Conservation (phyloP, 306 rosid species). For the Vigna mungo region DNA sequence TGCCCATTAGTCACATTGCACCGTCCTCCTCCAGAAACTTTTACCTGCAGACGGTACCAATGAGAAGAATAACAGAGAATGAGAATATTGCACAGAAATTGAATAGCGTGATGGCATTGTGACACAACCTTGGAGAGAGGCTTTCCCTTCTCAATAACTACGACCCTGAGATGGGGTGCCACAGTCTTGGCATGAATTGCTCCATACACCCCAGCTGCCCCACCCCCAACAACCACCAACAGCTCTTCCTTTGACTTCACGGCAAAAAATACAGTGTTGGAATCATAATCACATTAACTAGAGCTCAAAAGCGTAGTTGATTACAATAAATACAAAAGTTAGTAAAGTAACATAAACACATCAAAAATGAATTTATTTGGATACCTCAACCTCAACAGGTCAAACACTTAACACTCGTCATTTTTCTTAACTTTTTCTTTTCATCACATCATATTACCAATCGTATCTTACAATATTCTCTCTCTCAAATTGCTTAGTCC, state of each 20-base stretch:
- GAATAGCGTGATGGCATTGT: constrained; percentile 21
- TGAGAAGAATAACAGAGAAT: constrained; percentile 5
- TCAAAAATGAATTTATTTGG: neutral
- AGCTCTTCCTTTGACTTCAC: constrained; percentile 64
- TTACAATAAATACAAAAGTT: neutral
- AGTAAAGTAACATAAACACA: neutral
- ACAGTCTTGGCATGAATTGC: constrained; percentile 88
- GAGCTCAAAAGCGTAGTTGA: neutral
- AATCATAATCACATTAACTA: neutral
- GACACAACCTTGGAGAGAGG: constrained; percentile 81
- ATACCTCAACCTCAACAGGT: neutral
- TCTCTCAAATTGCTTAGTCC: neutral
- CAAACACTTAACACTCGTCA: neutral
- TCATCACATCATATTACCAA: neutral
- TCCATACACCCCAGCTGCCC: constrained; percentile 96
- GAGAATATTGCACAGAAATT: neutral
- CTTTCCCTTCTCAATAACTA: constrained; percentile 78
- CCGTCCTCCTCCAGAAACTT: constrained; percentile 93
- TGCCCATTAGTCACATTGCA: constrained; percentile 98
- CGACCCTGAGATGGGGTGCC: constrained; percentile 73
- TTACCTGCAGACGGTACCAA: constrained; percentile 62
- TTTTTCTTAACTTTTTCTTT: neutral
- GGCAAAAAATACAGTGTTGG: neutral
- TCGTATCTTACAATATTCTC: neutral
- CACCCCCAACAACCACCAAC: constrained; percentile 89